Evolutionary conservation across 2,329 filamentous ascomycete genomes (phyloP), one percentile per base, ranked within the genome.

Genomic region (Chlorencoelia australis): DNA sequence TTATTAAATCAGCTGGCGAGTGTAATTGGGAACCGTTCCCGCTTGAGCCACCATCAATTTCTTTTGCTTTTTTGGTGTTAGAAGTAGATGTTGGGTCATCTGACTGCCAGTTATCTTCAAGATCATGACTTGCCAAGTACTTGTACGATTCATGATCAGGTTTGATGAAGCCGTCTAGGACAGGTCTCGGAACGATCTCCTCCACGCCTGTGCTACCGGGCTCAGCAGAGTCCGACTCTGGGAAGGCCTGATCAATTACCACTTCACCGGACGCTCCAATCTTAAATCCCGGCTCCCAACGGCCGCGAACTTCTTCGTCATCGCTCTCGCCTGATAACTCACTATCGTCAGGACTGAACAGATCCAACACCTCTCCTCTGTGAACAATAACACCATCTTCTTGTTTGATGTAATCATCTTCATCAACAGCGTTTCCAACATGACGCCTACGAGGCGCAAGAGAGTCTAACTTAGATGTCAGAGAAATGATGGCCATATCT

Each of bases 311-410:
- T n/a, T 47, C 46, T 3, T 44, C 44, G 8, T 30, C 18, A 25
- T 45, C 39, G 18, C 40, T 44, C 8, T 42, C 40, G 13, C 40
- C 40, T 29, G 35, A 40, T 7, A 43, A 13, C 14, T 40, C 33
- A 17, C 54, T 50, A 28, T 39, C 39, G 20, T 42, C 47, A 11
- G 45, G 40, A 7, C 44, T 33, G 37, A 58, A 58, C 2, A 58
- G 28, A 31, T 55, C 51, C 16, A 58, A 48, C 17, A 50, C 41
- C 39, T 58, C 54, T 15, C 54, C 55, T 17, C 54, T 49, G 35
- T 56, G 55, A 30, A 55, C 38, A 29, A 52, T 35, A 6, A 47
- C 35, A 28, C 54, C 54, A 33, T 56, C 46, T 16, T 51, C 48
- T 26, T 47, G 48, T 18, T 44, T 37, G 26, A 57, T 46, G n/a